phyloP scores from a whole-genome alignment of 495 filamentous ascomycete species.

The Penicillium antarcticum region DNA sequence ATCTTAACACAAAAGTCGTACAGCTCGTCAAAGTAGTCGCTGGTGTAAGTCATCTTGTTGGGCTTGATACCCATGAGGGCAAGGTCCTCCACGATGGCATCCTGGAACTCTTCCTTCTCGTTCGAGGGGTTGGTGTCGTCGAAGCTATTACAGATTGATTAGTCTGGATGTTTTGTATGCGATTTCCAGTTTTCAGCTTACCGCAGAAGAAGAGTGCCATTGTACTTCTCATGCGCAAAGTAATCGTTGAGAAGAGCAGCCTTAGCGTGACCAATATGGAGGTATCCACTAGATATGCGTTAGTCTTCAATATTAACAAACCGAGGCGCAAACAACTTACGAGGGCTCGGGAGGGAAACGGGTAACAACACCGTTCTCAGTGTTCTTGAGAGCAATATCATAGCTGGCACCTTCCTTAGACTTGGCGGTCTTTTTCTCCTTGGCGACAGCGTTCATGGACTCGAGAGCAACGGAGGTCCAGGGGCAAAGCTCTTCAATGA shows the following conservation, averaged over 20 bases:
- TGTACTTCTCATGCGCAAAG: conserved; percentile 87
- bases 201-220: conserved; percentile 76
- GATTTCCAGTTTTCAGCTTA: neutral
- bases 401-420: conserved; percentile 86
- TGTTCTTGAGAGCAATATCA: conserved; percentile 82
- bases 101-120: conserved; percentile 88
- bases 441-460: conserved; percentile 55
- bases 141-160: conserved; percentile 37
- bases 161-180: neutral
- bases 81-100: conserved; percentile 83
- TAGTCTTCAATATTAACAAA: neutral
- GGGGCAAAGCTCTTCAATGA: conserved; percentile 76
- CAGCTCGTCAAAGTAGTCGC: conserved; percentile 87
- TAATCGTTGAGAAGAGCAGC: conserved; percentile 90
- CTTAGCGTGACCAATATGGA: conserved; percentile 93
- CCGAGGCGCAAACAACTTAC: conserved; percentile 38
- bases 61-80: conserved; percentile 82
- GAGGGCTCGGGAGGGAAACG: conserved; percentile 96
- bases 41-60: conserved; percentile 74
- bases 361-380: conserved; percentile 89
- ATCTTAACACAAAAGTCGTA: conserved; percentile 74
- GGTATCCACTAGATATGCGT: conserved; percentile 60
- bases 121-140: conserved; percentile 95
- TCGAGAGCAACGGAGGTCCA: conserved; percentile 52
- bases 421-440: conserved; percentile 65